A percentile compares a stretch with the other conserved stretches of the same genome.
phyloP scores from a whole-genome alignment of 345 rosid species.

The Erysimum cheiranthoides region DNA sequence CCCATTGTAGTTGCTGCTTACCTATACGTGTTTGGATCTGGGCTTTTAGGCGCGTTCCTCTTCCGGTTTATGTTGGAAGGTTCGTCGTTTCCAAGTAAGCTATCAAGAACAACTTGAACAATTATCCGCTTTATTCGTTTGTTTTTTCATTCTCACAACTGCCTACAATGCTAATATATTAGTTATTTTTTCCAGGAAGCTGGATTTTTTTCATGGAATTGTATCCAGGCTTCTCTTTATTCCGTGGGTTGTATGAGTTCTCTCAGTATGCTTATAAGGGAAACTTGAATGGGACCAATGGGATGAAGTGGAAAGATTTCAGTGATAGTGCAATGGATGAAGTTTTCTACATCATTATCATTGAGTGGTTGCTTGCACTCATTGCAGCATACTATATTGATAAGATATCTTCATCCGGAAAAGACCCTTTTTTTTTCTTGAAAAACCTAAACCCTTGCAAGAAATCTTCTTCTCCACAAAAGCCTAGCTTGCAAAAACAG shows the following conservation, averaged over 20 bases:
- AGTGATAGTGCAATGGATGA: slow-evolving; percentile 69
- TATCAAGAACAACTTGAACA: slow-evolving; percentile 15
- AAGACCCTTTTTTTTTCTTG: slow-evolving; percentile 59
- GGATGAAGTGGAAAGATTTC: slow-evolving; percentile 78
- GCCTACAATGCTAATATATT: background rate
- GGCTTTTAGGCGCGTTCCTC: slow-evolving; percentile 80
- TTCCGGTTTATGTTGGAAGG: slow-evolving; percentile 70
- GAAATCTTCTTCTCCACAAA: slow-evolving; percentile 46
- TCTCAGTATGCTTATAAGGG: slow-evolving; percentile 60
- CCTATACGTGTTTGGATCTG: slow-evolving; percentile 77
- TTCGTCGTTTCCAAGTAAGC: slow-evolving; percentile 80
- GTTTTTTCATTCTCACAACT: background rate
- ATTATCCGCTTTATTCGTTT: background rate
- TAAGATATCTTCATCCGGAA: slow-evolving; percentile 49
- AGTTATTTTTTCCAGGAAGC: slow-evolving; percentile 51
- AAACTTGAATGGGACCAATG: slow-evolving; percentile 57
- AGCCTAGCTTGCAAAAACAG: slow-evolving; percentile 58
- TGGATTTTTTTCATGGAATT: slow-evolving; percentile 77
- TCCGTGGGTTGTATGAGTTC: slow-evolving; percentile 85
- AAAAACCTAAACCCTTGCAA: slow-evolving; percentile 42
- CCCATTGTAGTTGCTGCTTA: slow-evolving; percentile 65
- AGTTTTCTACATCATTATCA: slow-evolving; percentile 60
- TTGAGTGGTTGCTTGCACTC: slow-evolving; percentile 79
- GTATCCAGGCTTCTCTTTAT: slow-evolving; percentile 85
- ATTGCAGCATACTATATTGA: slow-evolving; percentile 72